Evolutionary conservation across 164 flowering plant genomes (phyloP).

Genomic region (Magnolia officinalis): DNA sequence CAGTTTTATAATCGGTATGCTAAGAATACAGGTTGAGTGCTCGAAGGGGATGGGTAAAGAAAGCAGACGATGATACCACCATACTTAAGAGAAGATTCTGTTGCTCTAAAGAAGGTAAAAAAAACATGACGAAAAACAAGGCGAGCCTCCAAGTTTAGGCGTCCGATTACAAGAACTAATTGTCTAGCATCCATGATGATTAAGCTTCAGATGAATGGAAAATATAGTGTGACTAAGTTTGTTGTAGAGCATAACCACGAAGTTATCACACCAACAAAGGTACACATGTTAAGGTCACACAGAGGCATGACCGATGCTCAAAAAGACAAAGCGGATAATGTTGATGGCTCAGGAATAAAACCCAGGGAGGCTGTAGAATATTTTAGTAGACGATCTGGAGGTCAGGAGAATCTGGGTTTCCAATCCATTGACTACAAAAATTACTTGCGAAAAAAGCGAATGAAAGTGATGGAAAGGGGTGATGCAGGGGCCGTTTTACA

Average conservation of each 20-base stretch:
- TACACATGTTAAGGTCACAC: neutral
- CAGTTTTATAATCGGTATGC: neutral
- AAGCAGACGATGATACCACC: neutral
- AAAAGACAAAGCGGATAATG: no score
- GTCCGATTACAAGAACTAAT: neutral
- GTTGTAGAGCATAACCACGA: neutral
- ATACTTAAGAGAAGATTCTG: neutral
- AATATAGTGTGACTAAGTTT: neutral
- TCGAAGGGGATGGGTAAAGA: neutral
- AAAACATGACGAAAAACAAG: neutral
- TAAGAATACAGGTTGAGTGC: neutral
- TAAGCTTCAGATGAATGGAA: neutral
- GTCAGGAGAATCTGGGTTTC: neutral
- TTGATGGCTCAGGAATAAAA: neutral
- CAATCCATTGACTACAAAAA: neutral
- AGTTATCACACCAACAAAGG: neutral
- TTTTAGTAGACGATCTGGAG: neutral
- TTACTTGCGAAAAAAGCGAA: neutral
- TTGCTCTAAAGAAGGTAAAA: neutral
- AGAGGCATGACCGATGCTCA: neutral
- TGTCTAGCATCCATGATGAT: neutral
- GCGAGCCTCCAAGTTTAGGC: neutral
- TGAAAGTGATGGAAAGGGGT: neutral
- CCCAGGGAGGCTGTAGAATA: neutral
- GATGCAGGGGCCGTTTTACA: conserved; percentile 2